A percentile compares a stretch with the other conserved stretches of the same genome.
Conservation (phyloP, 2,329 filamentous ascomycete species). For the Elsinoe perseae region DNA sequence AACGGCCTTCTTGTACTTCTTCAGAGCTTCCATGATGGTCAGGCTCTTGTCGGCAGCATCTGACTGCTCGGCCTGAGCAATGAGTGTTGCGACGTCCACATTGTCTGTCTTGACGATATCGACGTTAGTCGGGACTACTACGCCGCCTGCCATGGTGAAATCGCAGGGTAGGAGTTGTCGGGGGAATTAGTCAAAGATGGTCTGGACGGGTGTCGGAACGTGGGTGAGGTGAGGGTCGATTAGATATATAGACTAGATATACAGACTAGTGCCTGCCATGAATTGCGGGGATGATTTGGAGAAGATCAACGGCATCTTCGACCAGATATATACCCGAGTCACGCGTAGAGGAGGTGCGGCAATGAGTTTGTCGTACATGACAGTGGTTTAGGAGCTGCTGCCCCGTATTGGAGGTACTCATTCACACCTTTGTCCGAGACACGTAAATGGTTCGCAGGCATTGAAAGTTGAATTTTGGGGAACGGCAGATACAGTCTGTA, state of each 20-base stretch:
- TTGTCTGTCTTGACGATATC: neutral
- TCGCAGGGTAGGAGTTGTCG: neutral
- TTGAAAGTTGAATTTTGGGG: neutral
- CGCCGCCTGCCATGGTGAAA: neutral
- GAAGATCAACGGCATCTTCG: neutral
- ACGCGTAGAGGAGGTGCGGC: neutral
- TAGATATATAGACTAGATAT: neutral
- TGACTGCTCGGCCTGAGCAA: slow-evolving; percentile 1
- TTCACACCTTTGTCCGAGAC: neutral
- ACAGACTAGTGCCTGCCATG: neutral
- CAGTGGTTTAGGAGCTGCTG: neutral
- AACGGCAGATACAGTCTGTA: neutral
- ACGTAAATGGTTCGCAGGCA: neutral
- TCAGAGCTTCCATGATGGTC: slow-evolving; percentile 56
- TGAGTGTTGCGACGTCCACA: neutral
- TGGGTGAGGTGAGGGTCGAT: neutral
- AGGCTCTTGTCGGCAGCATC: slow-evolving; percentile 36
- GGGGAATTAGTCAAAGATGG: neutral
- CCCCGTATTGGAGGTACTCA: neutral
- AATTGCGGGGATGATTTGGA: slow-evolving; percentile 1
- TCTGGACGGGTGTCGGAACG: neutral
- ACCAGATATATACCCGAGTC: slow-evolving; percentile 5
- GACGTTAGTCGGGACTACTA: slow-evolving; percentile 5
- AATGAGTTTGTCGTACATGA: neutral
- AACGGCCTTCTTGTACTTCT: slow-evolving; percentile 50